Conservation (phyloP, 1,139 yeast species). For the Lizanozyma gosingica region DNA sequence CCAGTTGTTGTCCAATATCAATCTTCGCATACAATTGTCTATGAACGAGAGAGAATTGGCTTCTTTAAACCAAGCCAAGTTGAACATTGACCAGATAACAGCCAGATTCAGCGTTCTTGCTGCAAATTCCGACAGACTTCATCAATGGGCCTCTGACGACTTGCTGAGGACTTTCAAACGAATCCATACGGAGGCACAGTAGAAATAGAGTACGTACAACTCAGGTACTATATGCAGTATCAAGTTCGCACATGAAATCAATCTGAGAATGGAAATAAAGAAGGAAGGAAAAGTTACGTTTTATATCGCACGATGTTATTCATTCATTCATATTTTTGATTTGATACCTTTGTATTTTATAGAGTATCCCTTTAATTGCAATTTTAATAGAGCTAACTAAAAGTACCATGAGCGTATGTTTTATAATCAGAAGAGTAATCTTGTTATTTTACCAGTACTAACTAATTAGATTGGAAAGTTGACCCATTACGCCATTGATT, state of each 20-base stretch:
- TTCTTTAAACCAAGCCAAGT: slow-evolving; percentile 24
- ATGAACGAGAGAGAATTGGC: slow-evolving; percentile 8
- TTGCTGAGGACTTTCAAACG: slow-evolving; percentile 35
- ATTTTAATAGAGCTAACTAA: too few species aligned
- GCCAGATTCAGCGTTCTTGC: slow-evolving; percentile 35
- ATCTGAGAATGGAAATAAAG: too few species aligned
- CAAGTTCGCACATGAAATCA: too few species aligned
- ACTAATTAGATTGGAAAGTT: slow-evolving; percentile 38
- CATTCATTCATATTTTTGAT: too few species aligned
- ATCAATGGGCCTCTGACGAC: slow-evolving; percentile 55
- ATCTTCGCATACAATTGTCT: slow-evolving; percentile 4
- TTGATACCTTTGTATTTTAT: too few species aligned
- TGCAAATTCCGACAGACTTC: slow-evolving; percentile 42
- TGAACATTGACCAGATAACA: slow-evolving; percentile 39
- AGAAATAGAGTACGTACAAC: too few species aligned
- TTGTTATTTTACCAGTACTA: slow-evolving; percentile 1
- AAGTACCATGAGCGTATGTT: too few species aligned
- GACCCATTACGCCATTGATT: slow-evolving; percentile 49
- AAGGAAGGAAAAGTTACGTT: too few species aligned
- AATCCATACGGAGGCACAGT: slow-evolving; percentile 12
- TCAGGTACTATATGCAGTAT: too few species aligned
- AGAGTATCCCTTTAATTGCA: too few species aligned
- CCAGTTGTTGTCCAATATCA: slow-evolving; percentile 18
- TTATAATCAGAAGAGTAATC: too few species aligned
- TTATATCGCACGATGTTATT: too few species aligned